These are phyloP conservation scores for Corymbia maculata DNA, from an alignment of 345 rosid species.

Conservation along the genomic window DNA sequence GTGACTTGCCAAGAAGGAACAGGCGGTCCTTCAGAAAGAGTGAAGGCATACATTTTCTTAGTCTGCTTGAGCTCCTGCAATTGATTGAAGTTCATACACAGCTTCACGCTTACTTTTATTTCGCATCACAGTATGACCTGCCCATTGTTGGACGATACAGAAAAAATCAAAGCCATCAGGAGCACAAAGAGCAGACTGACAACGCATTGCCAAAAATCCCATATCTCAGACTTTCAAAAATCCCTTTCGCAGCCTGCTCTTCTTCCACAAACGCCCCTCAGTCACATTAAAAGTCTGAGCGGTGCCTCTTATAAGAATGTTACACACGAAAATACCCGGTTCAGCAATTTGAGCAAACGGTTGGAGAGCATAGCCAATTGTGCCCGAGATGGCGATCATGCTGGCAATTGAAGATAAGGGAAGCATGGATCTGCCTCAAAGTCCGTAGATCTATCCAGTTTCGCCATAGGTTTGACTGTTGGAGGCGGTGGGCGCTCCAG, in stretches of 20 bases:
- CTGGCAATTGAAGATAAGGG: conserved; percentile 31
- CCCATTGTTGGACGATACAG: not conserved
- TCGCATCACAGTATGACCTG: not conserved
- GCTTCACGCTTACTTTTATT: not conserved
- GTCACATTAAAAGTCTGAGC: conserved; percentile 27
- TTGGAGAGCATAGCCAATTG: conserved; percentile 34
- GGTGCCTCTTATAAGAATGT: conserved; percentile 43
- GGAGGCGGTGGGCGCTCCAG: not conserved
- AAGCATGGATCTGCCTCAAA: conserved; percentile 43
- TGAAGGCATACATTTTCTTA: not conserved
- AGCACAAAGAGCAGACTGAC: not conserved
- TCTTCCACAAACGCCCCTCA: not conserved
- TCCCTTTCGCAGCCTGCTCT: not conserved
- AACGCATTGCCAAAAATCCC: not conserved
- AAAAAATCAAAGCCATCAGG: not conserved
- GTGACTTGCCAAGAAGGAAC: not conserved
- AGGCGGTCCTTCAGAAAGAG: not conserved
- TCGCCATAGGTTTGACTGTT: not conserved
- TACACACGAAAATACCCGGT: conserved; percentile 55
- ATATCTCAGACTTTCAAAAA: not conserved
- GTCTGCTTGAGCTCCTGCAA: not conserved
- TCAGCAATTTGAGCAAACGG: conserved; percentile 30
- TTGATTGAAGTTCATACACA: not conserved
- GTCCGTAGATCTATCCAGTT: conserved; percentile 30
- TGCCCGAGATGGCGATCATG: conserved; percentile 13